These are phyloP conservation scores for Rhodomyrtus tomentosa DNA, from an alignment of 345 rosid species.

Conservation along the genomic window DNA sequence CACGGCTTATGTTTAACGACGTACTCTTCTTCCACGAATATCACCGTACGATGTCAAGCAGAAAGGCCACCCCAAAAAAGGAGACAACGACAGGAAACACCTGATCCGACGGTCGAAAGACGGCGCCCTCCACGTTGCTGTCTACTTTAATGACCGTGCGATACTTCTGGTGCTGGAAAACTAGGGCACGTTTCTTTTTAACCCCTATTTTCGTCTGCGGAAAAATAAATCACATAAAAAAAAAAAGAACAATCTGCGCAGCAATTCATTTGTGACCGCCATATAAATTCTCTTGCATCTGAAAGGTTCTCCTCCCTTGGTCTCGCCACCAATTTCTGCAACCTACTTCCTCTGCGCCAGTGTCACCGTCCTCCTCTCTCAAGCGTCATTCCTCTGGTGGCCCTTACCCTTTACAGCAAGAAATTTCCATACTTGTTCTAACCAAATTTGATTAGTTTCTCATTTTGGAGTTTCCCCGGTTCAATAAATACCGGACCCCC, in stretches of 20 bases:
- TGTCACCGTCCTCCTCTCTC: not conserved
- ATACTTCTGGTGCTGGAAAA: not conserved
- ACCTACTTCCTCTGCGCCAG: not conserved
- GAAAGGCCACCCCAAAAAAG: not conserved
- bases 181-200: not conserved
- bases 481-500: not conserved
- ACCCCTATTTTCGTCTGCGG: not conserved
- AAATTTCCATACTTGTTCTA: not conserved
- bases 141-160: not conserved
- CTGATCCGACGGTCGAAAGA: not conserved
- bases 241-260: not conserved
- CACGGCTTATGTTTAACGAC: not conserved
- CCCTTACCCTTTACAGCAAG: not conserved
- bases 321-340: not conserved
- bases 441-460: not conserved
- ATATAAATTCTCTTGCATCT: slow-evolving; percentile 3
- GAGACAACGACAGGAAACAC: not conserved
- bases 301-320: not conserved
- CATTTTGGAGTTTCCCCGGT: not conserved
- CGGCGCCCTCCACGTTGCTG: not conserved
- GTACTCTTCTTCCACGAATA: not conserved
- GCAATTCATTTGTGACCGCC: slow-evolving; percentile 9
- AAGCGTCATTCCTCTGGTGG: not conserved
- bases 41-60: not conserved
- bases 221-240: not conserved